phyloP scores from a whole-genome alignment of 1,284 basidiomycete genomes.

The Nidula niveotomentosa region DNA sequence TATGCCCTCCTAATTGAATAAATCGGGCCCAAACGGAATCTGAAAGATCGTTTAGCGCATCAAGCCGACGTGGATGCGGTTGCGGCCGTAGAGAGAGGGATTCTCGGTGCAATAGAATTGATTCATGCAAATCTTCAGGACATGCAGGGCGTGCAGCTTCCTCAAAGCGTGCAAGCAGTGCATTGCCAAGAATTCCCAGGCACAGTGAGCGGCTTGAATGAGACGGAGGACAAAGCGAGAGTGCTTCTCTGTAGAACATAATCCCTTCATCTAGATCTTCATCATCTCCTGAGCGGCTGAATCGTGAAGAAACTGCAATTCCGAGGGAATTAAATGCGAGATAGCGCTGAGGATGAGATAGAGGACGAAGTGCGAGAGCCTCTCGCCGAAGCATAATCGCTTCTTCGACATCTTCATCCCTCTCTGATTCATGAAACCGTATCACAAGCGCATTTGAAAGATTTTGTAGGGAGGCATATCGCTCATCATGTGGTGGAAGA shows the following conservation, averaged over 20 bases:
- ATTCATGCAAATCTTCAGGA: no score
- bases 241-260: conserved; percentile 4
- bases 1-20: not conserved
- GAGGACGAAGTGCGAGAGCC: conserved; percentile 8
- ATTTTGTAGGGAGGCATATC: not conserved
- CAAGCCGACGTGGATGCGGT: no score
- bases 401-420: conserved; percentile 7
- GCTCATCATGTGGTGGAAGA: not conserved
- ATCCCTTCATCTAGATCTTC: conserved; percentile 11
- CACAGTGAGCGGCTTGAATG: not conserved
- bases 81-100: no score
- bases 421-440: conserved; percentile 6
- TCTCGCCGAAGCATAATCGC: conserved; percentile 5
- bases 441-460: not conserved
- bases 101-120: no score
- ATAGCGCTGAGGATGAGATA: conserved; percentile 7
- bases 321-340: conserved; percentile 10
- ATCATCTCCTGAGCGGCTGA: not conserved
- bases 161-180: no score
- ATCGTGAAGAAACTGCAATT: conserved; percentile 4
- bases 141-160: no score
- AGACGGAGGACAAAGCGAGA: not conserved
- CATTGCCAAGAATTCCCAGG: no score
- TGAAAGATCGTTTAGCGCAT: not conserved
- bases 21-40: not conserved